phyloP scores from a whole-genome alignment of 345 rosid genomes.

The Excoecaria cochinchinensis region DNA sequence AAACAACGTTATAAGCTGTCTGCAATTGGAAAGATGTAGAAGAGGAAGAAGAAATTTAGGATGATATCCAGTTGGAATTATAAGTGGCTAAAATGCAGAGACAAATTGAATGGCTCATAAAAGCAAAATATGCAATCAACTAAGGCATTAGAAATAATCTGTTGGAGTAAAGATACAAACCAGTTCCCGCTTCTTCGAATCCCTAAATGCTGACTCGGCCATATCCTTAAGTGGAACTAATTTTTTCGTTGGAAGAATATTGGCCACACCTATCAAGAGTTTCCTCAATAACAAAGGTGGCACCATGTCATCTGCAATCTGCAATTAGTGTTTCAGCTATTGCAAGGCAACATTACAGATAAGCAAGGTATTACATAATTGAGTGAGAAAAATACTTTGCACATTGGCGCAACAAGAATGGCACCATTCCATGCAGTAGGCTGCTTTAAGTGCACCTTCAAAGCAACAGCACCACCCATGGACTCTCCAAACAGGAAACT shows the following conservation, averaged over 20 bases:
- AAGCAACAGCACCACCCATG: conserved; percentile 95
- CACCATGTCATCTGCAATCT: conserved; percentile 89
- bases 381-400: conserved; percentile 63
- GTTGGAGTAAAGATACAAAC: conserved; percentile 37
- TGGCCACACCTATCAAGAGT: conserved; percentile 68
- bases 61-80: not conserved
- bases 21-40: conserved; percentile 30
- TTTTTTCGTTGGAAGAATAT: conserved; percentile 72
- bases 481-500: conserved; percentile 92
- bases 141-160: conserved; percentile 1
- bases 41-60: not conserved
- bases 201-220: conserved; percentile 77
- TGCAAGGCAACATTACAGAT: conserved; percentile 2
- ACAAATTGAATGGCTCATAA: not conserved
- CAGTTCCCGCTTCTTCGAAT: conserved; percentile 55
- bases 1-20: conserved; percentile 68
- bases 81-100: not conserved
- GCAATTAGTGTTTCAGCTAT: conserved; percentile 17
- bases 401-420: conserved; percentile 91
- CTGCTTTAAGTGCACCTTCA: conserved; percentile 84
- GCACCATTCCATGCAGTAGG: conserved; percentile 88
- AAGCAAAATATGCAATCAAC: not conserved
- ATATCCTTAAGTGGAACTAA: conserved; percentile 86
- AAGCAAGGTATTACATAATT: conserved; percentile 10
- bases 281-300: conserved; percentile 61